These are phyloP conservation scores for Pichia eremophila DNA, from an alignment of 805 yeast genomes.

Conservation along the genomic window DNA sequence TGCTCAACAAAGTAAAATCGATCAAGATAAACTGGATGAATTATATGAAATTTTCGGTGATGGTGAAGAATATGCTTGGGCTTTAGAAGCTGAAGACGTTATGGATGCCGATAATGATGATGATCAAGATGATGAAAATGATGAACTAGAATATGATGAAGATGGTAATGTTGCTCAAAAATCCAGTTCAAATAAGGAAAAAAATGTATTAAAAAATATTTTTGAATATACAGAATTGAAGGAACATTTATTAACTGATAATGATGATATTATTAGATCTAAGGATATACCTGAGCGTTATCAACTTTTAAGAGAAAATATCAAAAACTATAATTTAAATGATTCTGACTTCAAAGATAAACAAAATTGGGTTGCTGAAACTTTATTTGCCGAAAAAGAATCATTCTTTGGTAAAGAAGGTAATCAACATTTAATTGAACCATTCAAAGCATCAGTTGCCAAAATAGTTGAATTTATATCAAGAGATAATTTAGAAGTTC, in stretches of 20 bases:
- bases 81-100: constrained; percentile 76
- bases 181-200: constrained; percentile 28
- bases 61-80: constrained; percentile 98
- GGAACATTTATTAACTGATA: constrained; percentile 84
- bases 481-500: constrained; percentile 79
- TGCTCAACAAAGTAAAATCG: constrained; percentile 40
- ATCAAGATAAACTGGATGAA: constrained; percentile 87
- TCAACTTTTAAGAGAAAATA: constrained; percentile 63
- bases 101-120: constrained; percentile 49
- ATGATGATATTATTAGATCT: constrained; percentile 78
- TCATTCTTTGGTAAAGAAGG: constrained; percentile 31
- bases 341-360: constrained; percentile 64
- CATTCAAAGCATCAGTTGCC: constrained; percentile 59
- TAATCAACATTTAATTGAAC: constrained; percentile 30
- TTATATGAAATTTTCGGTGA: constrained; percentile 93
- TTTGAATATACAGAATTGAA: constrained; percentile 91
- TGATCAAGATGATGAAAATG: constrained; percentile 32
- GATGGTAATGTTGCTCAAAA: constrained; percentile 25
- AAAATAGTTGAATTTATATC: constrained; percentile 64
- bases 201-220: constrained; percentile 65
- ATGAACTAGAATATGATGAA: constrained; percentile 31
- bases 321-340: constrained; percentile 58
- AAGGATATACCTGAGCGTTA: constrained; percentile 89
- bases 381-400: constrained; percentile 49
- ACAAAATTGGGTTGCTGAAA: constrained; percentile 70